Conservation (phyloP, 495 filamentous ascomycete species). For the Aspergillus mulundensis region DNA sequence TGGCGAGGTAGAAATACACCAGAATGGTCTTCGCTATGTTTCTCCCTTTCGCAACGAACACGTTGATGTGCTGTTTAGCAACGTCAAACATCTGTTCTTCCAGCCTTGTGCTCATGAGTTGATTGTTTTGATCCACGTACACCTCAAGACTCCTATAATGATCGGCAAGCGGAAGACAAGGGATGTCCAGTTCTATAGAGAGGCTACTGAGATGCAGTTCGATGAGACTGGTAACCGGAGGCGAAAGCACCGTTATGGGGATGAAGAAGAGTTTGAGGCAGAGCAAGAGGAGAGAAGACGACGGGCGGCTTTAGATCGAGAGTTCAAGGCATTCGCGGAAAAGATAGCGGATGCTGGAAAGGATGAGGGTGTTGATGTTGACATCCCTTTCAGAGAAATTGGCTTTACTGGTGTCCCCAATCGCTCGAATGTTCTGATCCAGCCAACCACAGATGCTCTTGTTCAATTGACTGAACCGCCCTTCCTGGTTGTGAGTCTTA, state of each 20-base stretch:
- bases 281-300: constrained; percentile 95
- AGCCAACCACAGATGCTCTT: constrained; percentile 96
- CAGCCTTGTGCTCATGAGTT: constrained; percentile 93
- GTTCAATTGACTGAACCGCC: constrained; percentile 96
- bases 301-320: constrained; percentile 83
- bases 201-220: constrained; percentile 97
- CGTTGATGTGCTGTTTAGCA: constrained; percentile 96
- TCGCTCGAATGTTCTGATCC: constrained; percentile 88
- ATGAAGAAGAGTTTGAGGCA: constrained; percentile 97
- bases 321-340: constrained; percentile 96
- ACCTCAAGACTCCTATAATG: constrained; percentile 96
- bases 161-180: constrained; percentile 98
- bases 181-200: constrained; percentile 97
- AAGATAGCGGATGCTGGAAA: constrained; percentile 92
- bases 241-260: constrained; percentile 95
- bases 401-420: constrained; percentile 96
- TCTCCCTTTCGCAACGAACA: constrained; percentile 79
- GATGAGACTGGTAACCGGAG: constrained; percentile 98
- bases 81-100: constrained; percentile 98
- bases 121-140: constrained; percentile 96
- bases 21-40: constrained; percentile 96
- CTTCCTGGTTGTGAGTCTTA: constrained; percentile 89
- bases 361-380: constrained; percentile 78
- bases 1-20: constrained; percentile 93
- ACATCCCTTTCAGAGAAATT: constrained; percentile 94